Percentiles rank a stretch among this genome's conserved stretches.
These are phyloP conservation scores for Punica granatum DNA, from an alignment of 345 rosid genomes.

Conservation along the genomic window DNA sequence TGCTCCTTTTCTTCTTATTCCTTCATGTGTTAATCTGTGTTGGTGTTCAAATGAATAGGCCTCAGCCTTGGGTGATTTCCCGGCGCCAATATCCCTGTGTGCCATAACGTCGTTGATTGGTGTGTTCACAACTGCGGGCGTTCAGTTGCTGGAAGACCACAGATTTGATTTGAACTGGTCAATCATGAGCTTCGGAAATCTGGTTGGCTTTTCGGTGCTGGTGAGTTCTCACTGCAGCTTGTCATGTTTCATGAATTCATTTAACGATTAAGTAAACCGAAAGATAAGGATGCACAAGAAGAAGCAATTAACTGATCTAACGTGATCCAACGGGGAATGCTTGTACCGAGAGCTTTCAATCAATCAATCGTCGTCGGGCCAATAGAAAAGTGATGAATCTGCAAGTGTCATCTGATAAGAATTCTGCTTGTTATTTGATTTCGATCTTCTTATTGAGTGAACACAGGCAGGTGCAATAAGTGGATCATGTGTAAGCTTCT, in stretches of 20 bases:
- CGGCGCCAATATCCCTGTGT: conserved; percentile 85
- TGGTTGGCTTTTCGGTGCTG: conserved; percentile 47
- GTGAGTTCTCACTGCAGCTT: conserved; percentile 22
- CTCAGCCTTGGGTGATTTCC: conserved; percentile 59
- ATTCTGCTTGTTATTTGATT: no score
- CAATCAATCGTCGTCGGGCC: no score
- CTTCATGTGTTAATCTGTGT: neutral
- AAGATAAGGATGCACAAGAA: neutral
- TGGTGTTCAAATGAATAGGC: conserved; percentile 36
- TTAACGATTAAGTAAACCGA: no score
- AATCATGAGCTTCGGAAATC: conserved; percentile 22
- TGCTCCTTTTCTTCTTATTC: no score
- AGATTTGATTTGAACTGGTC: conserved; percentile 29
- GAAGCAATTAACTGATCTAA: neutral
- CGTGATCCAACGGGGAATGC: neutral
- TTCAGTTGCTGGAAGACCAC: conserved; percentile 40
- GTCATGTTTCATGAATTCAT: neutral
- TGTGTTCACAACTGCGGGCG: conserved; percentile 44
- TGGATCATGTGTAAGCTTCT: conserved; percentile 84
- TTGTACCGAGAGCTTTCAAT: neutral
- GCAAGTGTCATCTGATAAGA: no score
- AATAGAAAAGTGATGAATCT: no score
- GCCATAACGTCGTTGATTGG: conserved; percentile 81
- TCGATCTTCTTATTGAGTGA: neutral
- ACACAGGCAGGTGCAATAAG: conserved; percentile 55